A percentile compares a stretch with the other conserved stretches of the same genome.
Conservation (phyloP, 441 rosid species). For the Bruguiera hainesii region DNA sequence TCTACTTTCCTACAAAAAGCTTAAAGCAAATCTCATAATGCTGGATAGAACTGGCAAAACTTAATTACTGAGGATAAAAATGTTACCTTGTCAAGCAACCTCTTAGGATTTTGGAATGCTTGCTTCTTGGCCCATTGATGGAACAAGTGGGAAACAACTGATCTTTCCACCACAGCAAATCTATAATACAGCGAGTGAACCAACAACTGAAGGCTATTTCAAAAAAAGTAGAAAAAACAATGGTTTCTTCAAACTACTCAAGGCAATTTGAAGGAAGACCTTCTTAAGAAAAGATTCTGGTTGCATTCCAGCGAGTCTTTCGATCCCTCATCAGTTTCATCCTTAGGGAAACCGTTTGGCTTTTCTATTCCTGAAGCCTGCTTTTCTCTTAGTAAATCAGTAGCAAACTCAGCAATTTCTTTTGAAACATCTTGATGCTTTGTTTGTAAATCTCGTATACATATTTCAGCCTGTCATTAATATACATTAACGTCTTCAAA, state of each 20-base stretch:
- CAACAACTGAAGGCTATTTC: slow-evolving; percentile 1
- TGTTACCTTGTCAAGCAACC: slow-evolving; percentile 78
- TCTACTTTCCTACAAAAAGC: no score
- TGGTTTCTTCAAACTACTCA: slow-evolving; percentile 12
- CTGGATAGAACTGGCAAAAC: background rate
- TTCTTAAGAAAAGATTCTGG: slow-evolving; percentile 68
- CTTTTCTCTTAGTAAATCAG: slow-evolving; percentile 30
- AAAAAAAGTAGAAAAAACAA: slow-evolving; percentile 7
- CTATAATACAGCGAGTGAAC: slow-evolving; percentile 36
- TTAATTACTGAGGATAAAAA: slow-evolving; percentile 12
- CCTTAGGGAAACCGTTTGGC: slow-evolving; percentile 27
- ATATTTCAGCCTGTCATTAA: slow-evolving; percentile 50
- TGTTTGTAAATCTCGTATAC: slow-evolving; percentile 37
- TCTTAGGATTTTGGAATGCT: slow-evolving; percentile 88
- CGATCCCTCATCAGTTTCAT: slow-evolving; percentile 34
- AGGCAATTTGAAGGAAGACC: slow-evolving; percentile 40
- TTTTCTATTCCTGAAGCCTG: slow-evolving; percentile 29
- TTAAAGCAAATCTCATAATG: no score
- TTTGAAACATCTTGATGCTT: slow-evolving; percentile 37
- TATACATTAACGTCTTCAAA: slow-evolving; percentile 15
- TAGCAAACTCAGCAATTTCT: slow-evolving; percentile 25
- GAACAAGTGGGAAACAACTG: slow-evolving; percentile 82
- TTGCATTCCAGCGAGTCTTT: slow-evolving; percentile 40
- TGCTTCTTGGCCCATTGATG: slow-evolving; percentile 93
- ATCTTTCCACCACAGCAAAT: slow-evolving; percentile 77